Conservation (phyloP, 345 rosid species). For the Lepidium aucheri region DNA sequence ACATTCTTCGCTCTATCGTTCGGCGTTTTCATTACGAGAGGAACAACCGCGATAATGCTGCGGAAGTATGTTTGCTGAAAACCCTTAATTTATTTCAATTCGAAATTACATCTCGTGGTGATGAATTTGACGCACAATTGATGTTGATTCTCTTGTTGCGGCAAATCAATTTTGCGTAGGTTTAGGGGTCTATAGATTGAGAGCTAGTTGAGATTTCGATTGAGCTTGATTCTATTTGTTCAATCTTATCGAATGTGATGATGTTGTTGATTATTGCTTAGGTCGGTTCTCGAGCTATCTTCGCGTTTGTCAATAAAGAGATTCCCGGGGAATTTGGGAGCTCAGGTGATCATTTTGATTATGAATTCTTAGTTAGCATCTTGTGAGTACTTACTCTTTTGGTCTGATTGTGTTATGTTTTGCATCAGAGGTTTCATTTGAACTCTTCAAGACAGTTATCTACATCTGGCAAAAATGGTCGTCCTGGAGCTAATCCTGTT, state of each 20-base stretch:
- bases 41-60: constrained; percentile 20
- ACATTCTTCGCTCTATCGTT: neutral
- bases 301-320: constrained; percentile 41
- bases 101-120: neutral
- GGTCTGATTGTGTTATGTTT: constrained; percentile 9
- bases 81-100: neutral
- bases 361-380: neutral
- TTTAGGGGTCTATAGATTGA: neutral
- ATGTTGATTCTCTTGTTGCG: constrained; percentile 2
- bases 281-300: constrained; percentile 64
- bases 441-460: constrained; percentile 47
- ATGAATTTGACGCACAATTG: neutral
- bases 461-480: constrained; percentile 35
- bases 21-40: neutral
- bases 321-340: constrained; percentile 35
- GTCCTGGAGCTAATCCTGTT: constrained; percentile 32
- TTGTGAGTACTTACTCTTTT: neutral
- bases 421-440: constrained; percentile 32
- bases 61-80: constrained; percentile 22
- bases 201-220: neutral
- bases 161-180: neutral
- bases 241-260: constrained; percentile 1
- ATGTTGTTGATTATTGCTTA: constrained; percentile 3
- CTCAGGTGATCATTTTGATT: constrained; percentile 34
- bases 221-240: neutral